Evolutionary conservation across 306 rosid species (phyloP).

Genomic region (Carpinus fangiana): DNA sequence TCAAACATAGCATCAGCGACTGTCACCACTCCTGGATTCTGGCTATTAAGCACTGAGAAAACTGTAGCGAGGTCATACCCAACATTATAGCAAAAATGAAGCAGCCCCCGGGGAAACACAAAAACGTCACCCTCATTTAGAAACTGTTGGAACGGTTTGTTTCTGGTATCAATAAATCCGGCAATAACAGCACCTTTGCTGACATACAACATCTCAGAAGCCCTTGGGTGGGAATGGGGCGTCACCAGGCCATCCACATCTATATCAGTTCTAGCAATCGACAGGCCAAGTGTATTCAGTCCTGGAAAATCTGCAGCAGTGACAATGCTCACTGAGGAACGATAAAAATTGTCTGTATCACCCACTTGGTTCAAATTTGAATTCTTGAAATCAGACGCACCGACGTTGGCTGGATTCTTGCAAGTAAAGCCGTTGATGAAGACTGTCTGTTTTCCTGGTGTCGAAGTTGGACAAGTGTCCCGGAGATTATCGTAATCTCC

Average conservation of each 20-base stretch:
- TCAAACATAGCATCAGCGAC: slow-evolving; percentile 29
- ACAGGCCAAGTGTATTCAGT: slow-evolving; percentile 68
- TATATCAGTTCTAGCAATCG: slow-evolving; percentile 62
- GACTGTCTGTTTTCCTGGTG: slow-evolving; percentile 25
- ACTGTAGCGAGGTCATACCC: slow-evolving; percentile 47
- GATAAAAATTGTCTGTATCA: slow-evolving; percentile 30
- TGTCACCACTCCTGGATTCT: slow-evolving; percentile 65
- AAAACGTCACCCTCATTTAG: slow-evolving; percentile 61
- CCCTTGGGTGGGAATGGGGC: slow-evolving; percentile 75
- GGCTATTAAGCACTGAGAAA: slow-evolving; percentile 62
- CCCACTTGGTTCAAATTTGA: slow-evolving; percentile 45
- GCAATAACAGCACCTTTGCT: slow-evolving; percentile 44
- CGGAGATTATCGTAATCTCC: slow-evolving; percentile 55
- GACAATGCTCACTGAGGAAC: slow-evolving; percentile 46
- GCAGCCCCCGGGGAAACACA: slow-evolving; percentile 73
- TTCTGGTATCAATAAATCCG: slow-evolving; percentile 62
- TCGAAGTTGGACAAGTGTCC: slow-evolving; percentile 62
- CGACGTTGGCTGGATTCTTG: slow-evolving; percentile 44
- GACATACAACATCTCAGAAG: slow-evolving; percentile 64
- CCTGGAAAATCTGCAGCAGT: slow-evolving; percentile 65
- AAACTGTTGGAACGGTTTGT: slow-evolving; percentile 39
- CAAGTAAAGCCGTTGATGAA: slow-evolving; percentile 82
- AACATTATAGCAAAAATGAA: slow-evolving; percentile 54
- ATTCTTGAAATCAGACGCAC: slow-evolving; percentile 59
- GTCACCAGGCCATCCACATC: slow-evolving; percentile 46